Evolutionary conservation across 202 grass and related monocot genomes (phyloP).

Genomic region (Digitaria exilis): DNA sequence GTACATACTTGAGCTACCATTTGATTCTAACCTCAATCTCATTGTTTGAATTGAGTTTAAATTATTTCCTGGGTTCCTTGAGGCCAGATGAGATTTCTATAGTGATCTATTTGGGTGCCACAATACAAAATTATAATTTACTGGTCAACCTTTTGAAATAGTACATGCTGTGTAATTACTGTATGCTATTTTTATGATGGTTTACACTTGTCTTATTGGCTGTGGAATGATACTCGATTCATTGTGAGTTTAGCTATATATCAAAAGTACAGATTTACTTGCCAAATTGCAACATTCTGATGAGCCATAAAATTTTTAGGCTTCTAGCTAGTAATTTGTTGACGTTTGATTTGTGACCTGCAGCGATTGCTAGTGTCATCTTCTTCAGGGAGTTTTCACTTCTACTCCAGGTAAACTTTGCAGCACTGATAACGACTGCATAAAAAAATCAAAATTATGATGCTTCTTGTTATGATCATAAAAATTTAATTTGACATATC

Average conservation of each 20-base stretch:
- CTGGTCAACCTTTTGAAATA: slow-evolving; percentile 12
- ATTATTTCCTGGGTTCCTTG: not conserved
- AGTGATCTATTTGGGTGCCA: slow-evolving; percentile 1
- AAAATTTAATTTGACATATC: slow-evolving; percentile 6
- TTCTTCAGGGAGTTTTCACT: slow-evolving; percentile 56
- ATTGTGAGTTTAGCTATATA: not conserved
- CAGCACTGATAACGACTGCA: not conserved
- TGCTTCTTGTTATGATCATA: not conserved
- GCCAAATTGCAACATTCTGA: not conserved
- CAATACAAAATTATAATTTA: slow-evolving; percentile 9
- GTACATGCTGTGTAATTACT: not conserved
- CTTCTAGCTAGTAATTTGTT: slow-evolving; percentile 6
- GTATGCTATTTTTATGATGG: not conserved
- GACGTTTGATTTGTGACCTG: slow-evolving; percentile 44
- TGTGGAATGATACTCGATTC: not conserved
- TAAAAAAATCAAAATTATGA: not conserved
- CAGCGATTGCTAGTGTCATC: slow-evolving; percentile 67
- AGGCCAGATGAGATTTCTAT: not conserved
- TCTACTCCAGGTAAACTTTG: slow-evolving; percentile 52
- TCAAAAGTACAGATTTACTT: not conserved
- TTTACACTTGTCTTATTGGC: slow-evolving; percentile 6
- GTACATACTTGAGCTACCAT: not conserved
- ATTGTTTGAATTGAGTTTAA: not conserved
- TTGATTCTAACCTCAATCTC: not conserved
- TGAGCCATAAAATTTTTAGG: slow-evolving; percentile 15